Percentiles rank a stretch among this genome's conserved stretches.
Conservation (phyloP, 2,329 filamentous ascomycete species). For the Talaromyces verruculosus region DNA sequence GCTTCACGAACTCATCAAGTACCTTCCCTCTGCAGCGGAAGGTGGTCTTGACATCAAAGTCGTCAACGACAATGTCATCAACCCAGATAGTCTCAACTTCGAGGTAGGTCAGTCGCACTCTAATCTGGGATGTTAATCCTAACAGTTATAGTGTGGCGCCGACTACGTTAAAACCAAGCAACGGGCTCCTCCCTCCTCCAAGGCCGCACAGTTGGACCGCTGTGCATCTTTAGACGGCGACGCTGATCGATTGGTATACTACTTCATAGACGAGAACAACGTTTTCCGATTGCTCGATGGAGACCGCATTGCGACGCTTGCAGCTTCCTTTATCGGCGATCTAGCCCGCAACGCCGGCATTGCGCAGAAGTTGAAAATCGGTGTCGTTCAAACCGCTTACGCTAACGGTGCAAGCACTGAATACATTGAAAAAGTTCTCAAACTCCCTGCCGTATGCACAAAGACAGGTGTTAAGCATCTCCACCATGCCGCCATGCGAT, state of each 20-base stretch:
- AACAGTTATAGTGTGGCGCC: conserved; percentile 69
- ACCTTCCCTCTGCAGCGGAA: conserved; percentile 66
- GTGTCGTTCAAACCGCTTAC: conserved; percentile 95
- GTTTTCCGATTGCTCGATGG: conserved; percentile 92
- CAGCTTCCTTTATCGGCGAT: conserved; percentile 89
- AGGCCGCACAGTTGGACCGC: conserved; percentile 71
- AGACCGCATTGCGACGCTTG: conserved; percentile 92
- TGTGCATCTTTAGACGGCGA: conserved; percentile 93
- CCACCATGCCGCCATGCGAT: conserved; percentile 92
- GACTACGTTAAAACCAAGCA: conserved; percentile 98
- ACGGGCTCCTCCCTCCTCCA: conserved; percentile 78
- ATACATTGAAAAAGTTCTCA: conserved; percentile 84
- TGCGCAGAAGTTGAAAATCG: conserved; percentile 77
- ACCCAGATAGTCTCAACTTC: conserved; percentile 83
- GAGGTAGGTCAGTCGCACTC: conserved; percentile 59
- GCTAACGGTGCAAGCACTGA: conserved; percentile 93
- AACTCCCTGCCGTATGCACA: conserved; percentile 88
- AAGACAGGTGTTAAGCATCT: conserved; percentile 96
- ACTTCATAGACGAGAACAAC: conserved; percentile 79
- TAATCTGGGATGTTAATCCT: conserved; percentile 20
- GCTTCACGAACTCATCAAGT: conserved; percentile 79
- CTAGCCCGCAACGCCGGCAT: conserved; percentile 78
- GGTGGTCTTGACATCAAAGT: conserved; percentile 78
- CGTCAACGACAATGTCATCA: conserved; percentile 89
- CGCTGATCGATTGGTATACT: conserved; percentile 93